Base-by-base conservation (phyloP, 2,329 filamentous ascomycete genomes). In the Raffaelea arxii region DNA sequence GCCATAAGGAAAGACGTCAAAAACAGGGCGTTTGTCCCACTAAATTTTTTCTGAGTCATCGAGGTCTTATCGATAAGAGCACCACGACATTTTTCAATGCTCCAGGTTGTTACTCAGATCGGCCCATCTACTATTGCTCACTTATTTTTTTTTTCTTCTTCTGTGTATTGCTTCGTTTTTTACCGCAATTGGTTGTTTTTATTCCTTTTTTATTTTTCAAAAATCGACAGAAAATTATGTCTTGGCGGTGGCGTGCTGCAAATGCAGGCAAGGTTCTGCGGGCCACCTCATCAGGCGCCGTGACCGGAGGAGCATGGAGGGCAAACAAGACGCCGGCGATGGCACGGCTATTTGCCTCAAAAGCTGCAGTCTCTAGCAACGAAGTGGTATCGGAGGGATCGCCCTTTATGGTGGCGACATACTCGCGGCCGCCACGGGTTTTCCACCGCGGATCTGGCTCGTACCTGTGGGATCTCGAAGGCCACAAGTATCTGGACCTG, bases 331-430 rank as follows among this genome's bases (percentile, higher is more conserved):
- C n/a, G n/a, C n/a, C n/a, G n/a, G n/a, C n/a, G n/a, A n/a, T n/a
- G n/a, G n/a, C n/a, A n/a, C 41, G 35, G 25, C 41, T 40, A 11
- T 43, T 41, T 7, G 46, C 43, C 24, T 43, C 48, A 12, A 40
- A 46, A 25, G 46, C 41, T 2, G 27, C 39, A 7, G 30, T 43
- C 4, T 38, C 47, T 10, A 94, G 86, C 53, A 77, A 80, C 27
- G 75, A 80, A 25, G 75, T 95, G 49, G 78, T 95, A 53, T 74
- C 79, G 54, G 78, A 86, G 51, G 81, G 89, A 58, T 75, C 82
- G 25, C 84, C 86, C 3, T 97, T 82, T 67, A 97, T 98, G 91
- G 86, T 98, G 24, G 84, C 89, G 2, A 98, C 92, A 45, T 98
- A 98, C 66, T 81, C 88, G 44, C 86, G 92, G 23, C 91, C 92